Conservation (phyloP, 1,284 basidiomycete genomes). For the Sporisorium iseilematis-ciliati region DNA sequence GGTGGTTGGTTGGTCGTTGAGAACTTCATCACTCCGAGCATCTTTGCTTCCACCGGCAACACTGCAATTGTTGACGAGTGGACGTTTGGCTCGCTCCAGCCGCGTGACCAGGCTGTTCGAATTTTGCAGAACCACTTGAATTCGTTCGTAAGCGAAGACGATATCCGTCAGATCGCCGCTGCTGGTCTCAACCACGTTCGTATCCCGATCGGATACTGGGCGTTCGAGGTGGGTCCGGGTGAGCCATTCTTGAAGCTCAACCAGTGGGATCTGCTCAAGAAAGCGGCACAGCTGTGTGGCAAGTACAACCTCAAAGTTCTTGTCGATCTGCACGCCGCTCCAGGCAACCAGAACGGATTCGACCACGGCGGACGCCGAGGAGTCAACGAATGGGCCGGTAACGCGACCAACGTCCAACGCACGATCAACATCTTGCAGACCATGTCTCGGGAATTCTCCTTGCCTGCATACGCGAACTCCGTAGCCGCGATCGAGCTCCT, state of each 20-base stretch:
- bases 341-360: slow-evolving; percentile 71
- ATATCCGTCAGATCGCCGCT: slow-evolving; percentile 76
- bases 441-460: slow-evolving; percentile 61
- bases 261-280: slow-evolving; percentile 74
- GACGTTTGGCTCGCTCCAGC: slow-evolving; percentile 79
- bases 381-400: slow-evolving; percentile 79
- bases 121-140: slow-evolving; percentile 76
- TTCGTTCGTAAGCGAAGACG: slow-evolving; percentile 82
- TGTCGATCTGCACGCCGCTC: slow-evolving; percentile 76
- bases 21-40: slow-evolving; percentile 60
- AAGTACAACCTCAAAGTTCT: slow-evolving; percentile 83
- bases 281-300: slow-evolving; percentile 82
- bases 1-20: slow-evolving; percentile 68
- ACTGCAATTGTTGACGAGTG: slow-evolving; percentile 79
- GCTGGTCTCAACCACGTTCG: slow-evolving; percentile 77
- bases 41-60: slow-evolving; percentile 72
- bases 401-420: slow-evolving; percentile 77
- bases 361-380: slow-evolving; percentile 78
- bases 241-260: slow-evolving; percentile 89
- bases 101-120: slow-evolving; percentile 71
- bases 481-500: slow-evolving; percentile 61
- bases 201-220: slow-evolving; percentile 92
- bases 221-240: slow-evolving; percentile 81
- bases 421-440: slow-evolving; percentile 79
- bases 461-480: slow-evolving; percentile 53